Conservation (phyloP, 2,329 filamentous ascomycete genomes). For the Penicillium fuscoglaucum region DNA sequence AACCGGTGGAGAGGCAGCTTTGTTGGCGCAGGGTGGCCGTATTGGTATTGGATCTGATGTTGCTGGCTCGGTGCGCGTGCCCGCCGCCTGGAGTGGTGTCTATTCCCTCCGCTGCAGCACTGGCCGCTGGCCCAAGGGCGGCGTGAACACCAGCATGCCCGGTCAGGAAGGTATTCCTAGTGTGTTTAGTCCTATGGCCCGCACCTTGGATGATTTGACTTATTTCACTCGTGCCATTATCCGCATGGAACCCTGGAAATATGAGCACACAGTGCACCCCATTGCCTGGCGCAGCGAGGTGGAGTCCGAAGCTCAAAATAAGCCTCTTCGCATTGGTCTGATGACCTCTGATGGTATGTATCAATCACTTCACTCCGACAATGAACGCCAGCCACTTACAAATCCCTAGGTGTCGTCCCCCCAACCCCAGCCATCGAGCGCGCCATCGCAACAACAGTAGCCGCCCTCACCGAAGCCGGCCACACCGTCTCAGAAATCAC, state of each 20-base stretch:
- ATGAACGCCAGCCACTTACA: not conserved
- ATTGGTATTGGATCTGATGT: constrained; percentile 92
- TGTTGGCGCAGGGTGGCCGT: constrained; percentile 76
- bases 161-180: constrained; percentile 88
- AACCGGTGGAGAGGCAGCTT: constrained; percentile 78
- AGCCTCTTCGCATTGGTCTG: constrained; percentile 71
- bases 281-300: constrained; percentile 71
- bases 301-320: constrained; percentile 60
- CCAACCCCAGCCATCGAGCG: constrained; percentile 81
- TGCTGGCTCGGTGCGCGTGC: constrained; percentile 80
- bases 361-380: not conserved
- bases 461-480: constrained; percentile 68
- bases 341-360: constrained; percentile 67
- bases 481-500: constrained; percentile 70
- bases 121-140: constrained; percentile 84
- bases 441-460: constrained; percentile 69
- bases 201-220: constrained; percentile 75
- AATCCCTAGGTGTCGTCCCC: constrained; percentile 68
- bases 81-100: constrained; percentile 86
- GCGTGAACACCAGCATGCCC: constrained; percentile 82
- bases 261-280: constrained; percentile 82
- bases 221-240: constrained; percentile 83
- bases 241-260: constrained; percentile 81
- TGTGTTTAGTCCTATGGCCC: constrained; percentile 89
- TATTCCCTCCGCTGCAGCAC: constrained; percentile 86